Evolutionary conservation across 441 rosid species (phyloP).

Genomic region (Brassica balearica): DNA sequence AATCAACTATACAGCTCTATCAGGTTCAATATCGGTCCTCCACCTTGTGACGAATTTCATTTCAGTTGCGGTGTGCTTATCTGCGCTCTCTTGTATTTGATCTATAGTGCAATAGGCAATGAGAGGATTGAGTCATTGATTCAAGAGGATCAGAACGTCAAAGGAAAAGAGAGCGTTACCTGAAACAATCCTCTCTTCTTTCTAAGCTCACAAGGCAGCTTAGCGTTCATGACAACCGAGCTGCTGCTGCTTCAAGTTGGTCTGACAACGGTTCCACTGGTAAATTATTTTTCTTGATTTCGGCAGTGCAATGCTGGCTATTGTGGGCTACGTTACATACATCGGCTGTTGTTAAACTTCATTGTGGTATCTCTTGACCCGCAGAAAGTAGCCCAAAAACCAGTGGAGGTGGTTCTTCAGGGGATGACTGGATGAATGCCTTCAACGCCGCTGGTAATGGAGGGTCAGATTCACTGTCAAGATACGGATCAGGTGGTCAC

Average conservation of each 20-base stretch:
- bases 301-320: neutral
- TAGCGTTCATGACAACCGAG: conserved; percentile 88
- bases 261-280: conserved; percentile 70
- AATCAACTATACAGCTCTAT: conserved; percentile 95
- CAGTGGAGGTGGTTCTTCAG: conserved; percentile 53
- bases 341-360: neutral
- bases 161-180: conserved; percentile 77
- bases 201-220: conserved; percentile 88
- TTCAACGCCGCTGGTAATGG: conserved; percentile 91
- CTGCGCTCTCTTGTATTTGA: conserved; percentile 14
- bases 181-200: conserved; percentile 89
- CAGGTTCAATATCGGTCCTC: conserved; percentile 56
- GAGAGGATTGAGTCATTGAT: conserved; percentile 86
- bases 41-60: conserved; percentile 6
- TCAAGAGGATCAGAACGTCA: conserved; percentile 88
- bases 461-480: conserved; percentile 51
- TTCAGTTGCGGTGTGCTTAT: conserved; percentile 33
- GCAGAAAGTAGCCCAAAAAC: conserved; percentile 89
- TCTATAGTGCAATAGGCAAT: conserved; percentile 76
- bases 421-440: conserved; percentile 98
- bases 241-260: conserved; percentile 90
- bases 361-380: neutral
- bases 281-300: conserved; percentile 26
- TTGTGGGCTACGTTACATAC: neutral
- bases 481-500: conserved; percentile 52